phyloP scores from a whole-genome alignment of 2,329 filamentous ascomycete genomes.

The Grosmannia huntii region DNA sequence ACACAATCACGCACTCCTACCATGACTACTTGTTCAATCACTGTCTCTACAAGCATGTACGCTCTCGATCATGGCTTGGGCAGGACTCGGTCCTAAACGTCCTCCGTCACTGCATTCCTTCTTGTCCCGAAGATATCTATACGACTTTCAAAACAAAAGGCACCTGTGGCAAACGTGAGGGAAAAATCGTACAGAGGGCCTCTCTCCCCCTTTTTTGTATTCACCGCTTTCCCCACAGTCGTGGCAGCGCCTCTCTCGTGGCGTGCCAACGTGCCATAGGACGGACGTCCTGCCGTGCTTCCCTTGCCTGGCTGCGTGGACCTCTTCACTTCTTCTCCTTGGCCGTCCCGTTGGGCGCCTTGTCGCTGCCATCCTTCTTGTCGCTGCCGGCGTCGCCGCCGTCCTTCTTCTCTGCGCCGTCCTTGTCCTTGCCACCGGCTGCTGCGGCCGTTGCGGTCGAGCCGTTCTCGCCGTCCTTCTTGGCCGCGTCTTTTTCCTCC shows the following conservation, averaged over 20 bases:
- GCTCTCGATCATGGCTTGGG: too few species aligned
- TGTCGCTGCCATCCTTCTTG: constrained; percentile 39
- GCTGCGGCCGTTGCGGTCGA: constrained; percentile 23
- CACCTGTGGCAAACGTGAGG: too few species aligned
- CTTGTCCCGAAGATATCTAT: constrained; percentile 20
- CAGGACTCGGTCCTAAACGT: too few species aligned
- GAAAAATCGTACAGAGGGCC: too few species aligned
- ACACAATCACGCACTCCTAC: too few species aligned
- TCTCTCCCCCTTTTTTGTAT: too few species aligned
- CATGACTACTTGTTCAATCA: background rate
- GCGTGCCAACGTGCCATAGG: too few species aligned
- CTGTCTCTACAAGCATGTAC: background rate
- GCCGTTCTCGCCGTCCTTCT: constrained; percentile 55
- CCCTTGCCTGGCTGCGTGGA: constrained; percentile 28
- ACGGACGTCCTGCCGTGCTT: too few species aligned
- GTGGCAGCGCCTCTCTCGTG: too few species aligned
- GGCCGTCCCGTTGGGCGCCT: constrained; percentile 31
- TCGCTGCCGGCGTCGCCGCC: constrained; percentile 32
- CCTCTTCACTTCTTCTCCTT: constrained; percentile 30
- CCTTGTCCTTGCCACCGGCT: constrained; percentile 35
- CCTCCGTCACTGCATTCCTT: constrained; percentile 22
- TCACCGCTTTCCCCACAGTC: too few species aligned
- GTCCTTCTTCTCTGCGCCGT: constrained; percentile 25
- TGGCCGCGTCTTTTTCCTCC: constrained; percentile 80
- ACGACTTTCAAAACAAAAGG: too few species aligned